Conservation (phyloP, 2,329 filamentous ascomycete species). For the Diaporthe aspalathi region DNA sequence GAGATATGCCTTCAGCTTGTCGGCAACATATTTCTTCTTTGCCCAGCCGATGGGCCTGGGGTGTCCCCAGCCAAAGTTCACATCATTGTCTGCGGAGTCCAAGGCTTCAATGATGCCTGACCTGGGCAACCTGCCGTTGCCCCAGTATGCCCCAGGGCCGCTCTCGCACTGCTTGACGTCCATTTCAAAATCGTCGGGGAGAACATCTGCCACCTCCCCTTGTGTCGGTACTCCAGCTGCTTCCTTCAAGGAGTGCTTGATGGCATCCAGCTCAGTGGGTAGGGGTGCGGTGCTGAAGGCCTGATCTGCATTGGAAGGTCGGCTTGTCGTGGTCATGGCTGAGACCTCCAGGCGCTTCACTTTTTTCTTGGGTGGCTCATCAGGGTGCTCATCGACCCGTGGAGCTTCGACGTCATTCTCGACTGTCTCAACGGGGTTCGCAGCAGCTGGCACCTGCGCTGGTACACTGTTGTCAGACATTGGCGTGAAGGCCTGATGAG, state of each 20-base stretch:
- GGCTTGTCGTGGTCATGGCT: conserved; percentile 40
- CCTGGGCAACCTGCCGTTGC: conserved; percentile 46
- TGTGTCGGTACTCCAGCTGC: neutral
- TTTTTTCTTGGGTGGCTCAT: conserved; percentile 43
- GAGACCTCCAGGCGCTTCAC: conserved; percentile 47
- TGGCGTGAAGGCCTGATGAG: conserved; percentile 1
- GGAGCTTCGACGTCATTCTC: neutral
- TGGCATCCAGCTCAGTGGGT: conserved; percentile 31
- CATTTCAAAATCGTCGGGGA: conserved; percentile 23
- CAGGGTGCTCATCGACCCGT: neutral
- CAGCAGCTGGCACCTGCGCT: neutral
- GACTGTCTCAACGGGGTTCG: neutral
- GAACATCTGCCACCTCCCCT: neutral
- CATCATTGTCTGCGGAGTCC: conserved; percentile 23
- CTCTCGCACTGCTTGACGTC: conserved; percentile 24
- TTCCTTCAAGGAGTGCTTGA: neutral
- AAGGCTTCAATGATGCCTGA: conserved; percentile 34
- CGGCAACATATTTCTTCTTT: conserved; percentile 56
- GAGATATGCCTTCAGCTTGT: conserved; percentile 55
- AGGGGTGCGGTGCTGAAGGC: conserved; percentile 38
- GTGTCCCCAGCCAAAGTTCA: conserved; percentile 45
- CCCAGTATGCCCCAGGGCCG: conserved; percentile 50
- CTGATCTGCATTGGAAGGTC: conserved; percentile 8
- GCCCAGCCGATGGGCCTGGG: conserved; percentile 53
- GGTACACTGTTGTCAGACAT: conserved; percentile 17